Percentiles rank a stretch among this genome's conserved stretches.
Conservation (phyloP, 768 basidiomycete species). For the Pluteus cervinus region DNA sequence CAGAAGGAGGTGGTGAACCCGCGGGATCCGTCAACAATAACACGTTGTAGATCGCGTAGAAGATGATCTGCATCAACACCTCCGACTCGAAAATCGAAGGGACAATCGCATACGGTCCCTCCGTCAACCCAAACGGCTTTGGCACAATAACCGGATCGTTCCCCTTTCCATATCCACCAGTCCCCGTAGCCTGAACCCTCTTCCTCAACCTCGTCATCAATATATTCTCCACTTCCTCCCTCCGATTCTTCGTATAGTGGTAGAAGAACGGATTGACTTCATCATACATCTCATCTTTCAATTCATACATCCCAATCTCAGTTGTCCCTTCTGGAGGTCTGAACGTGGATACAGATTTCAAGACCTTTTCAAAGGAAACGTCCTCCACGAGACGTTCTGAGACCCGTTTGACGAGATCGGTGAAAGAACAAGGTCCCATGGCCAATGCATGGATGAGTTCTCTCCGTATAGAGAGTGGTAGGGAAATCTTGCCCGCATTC, state of each 20-base stretch:
- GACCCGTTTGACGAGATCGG: constrained; percentile 86
- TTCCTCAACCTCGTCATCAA: constrained; percentile 64
- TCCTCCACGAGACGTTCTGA: constrained; percentile 88
- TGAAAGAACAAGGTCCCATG: constrained; percentile 81
- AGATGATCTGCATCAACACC: constrained; percentile 74
- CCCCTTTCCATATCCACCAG: constrained; percentile 18
- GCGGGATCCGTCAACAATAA: constrained; percentile 55
- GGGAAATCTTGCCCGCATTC: constrained; percentile 62
- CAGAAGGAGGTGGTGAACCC: constrained; percentile 61
- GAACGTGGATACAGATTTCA: constrained; percentile 78
- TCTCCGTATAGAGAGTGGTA: constrained; percentile 60
- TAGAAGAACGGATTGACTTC: constrained; percentile 96
- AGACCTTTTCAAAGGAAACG: constrained; percentile 70
- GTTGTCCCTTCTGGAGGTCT: constrained; percentile 69
- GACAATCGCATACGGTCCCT: constrained; percentile 66
- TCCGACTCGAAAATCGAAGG: constrained; percentile 61
- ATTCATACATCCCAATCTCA: constrained; percentile 83
- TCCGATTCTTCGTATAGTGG: constrained; percentile 90
- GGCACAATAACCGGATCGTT: constrained; percentile 74
- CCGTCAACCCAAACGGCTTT: constrained; percentile 53
- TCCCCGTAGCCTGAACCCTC: constrained; percentile 42
- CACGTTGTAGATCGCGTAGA: constrained; percentile 76
- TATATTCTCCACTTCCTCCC: constrained; percentile 83
- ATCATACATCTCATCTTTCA: constrained; percentile 75
- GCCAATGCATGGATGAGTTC: constrained; percentile 91